Evolutionary conservation across 768 basidiomycete species (phyloP).

Genomic region (Suillus hirtellus): DNA sequence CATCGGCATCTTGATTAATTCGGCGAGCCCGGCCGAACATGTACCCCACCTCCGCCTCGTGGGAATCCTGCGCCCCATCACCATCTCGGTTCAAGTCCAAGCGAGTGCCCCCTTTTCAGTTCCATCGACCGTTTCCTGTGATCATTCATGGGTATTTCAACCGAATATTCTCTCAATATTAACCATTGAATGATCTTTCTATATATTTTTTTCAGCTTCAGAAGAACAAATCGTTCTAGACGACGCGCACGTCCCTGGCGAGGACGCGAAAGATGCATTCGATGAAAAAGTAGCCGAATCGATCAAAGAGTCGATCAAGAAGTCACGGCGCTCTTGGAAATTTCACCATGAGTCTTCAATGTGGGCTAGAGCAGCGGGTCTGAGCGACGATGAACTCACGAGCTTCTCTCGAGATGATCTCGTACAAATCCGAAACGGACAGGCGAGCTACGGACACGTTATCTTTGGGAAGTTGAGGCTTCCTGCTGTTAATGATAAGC

Average conservation of each 20-base stretch:
- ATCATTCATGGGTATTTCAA: not conserved
- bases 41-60: not conserved
- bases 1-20: not conserved
- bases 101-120: not conserved
- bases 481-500: slow-evolving; percentile 61
- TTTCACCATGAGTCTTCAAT: slow-evolving; percentile 51
- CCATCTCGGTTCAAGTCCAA: not conserved
- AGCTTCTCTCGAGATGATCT: slow-evolving; percentile 48
- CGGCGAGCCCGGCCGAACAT: not conserved
- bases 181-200: not conserved
- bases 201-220: slow-evolving; percentile 44
- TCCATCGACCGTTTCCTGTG: not conserved
- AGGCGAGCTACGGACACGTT: slow-evolving; percentile 67
- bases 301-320: slow-evolving; percentile 68
- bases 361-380: slow-evolving; percentile 60
- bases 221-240: slow-evolving; percentile 58
- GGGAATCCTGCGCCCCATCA: not conserved
- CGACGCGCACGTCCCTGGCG: slow-evolving; percentile 57
- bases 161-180: not conserved
- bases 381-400: slow-evolving; percentile 55
- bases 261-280: slow-evolving; percentile 68
- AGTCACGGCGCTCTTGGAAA: slow-evolving; percentile 71
- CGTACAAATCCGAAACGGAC: slow-evolving; percentile 50
- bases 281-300: slow-evolving; percentile 42
- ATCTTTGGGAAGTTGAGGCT: slow-evolving; percentile 77